These are phyloP conservation scores for Orbilia javanica DNA, from an alignment of 2,329 filamentous ascomycete species.

Conservation along the genomic window DNA sequence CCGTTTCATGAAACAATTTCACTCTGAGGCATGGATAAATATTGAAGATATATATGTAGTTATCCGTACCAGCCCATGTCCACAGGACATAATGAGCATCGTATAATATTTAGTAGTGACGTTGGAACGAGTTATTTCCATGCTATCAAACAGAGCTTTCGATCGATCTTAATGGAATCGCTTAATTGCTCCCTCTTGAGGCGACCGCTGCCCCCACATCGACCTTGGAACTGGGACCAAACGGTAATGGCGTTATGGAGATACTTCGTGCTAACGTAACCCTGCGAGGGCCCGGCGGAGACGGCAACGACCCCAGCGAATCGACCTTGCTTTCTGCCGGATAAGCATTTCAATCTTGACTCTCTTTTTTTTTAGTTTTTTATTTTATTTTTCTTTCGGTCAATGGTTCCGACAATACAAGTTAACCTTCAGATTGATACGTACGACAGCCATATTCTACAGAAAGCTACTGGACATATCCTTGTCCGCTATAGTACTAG, in stretches of 20 bases:
- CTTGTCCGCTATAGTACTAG: not conserved
- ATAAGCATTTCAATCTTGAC: slow-evolving; percentile 44
- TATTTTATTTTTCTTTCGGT: slow-evolving; percentile 39
- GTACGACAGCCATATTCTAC: not conserved
- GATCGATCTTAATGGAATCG: slow-evolving; percentile 49
- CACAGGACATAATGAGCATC: too few species aligned
- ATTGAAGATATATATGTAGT: not conserved
- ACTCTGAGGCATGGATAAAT: not conserved
- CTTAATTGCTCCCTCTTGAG: slow-evolving; percentile 52
- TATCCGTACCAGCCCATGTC: not conserved
- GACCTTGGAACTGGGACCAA: slow-evolving; percentile 57
- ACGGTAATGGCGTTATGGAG: slow-evolving; percentile 59
- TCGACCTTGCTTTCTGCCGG: slow-evolving; percentile 55
- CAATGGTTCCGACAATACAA: slow-evolving; percentile 41
- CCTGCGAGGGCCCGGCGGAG: slow-evolving; percentile 55
- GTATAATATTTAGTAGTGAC: not conserved
- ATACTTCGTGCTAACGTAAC: slow-evolving; percentile 27
- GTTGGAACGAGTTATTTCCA: slow-evolving; percentile 12
- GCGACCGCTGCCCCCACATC: slow-evolving; percentile 53
- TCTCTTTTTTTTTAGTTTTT: slow-evolving; percentile 24
- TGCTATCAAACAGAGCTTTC: not conserved
- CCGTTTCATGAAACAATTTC: slow-evolving; percentile 54
- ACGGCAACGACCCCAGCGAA: slow-evolving; percentile 55
- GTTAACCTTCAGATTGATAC: not conserved
- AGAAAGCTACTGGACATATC: not conserved